Base-by-base conservation (phyloP, 768 basidiomycete species). In the Kwoniella dejecticola region DNA sequence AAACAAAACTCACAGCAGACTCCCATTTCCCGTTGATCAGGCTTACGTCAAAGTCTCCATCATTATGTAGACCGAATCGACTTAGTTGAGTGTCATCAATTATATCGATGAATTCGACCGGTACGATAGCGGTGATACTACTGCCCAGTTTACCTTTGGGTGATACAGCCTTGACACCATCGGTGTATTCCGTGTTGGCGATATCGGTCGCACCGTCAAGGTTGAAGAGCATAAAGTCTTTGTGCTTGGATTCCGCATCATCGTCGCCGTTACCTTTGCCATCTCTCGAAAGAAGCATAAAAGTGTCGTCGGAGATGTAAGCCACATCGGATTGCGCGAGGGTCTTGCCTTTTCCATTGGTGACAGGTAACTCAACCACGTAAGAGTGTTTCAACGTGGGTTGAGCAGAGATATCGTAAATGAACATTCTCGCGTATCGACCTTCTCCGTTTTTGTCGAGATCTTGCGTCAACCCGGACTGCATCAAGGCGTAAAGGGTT, bases 21-120 rank as follows among this genome's bases (percentile, higher is more conserved):
- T 88, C 87, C 86, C 86, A 88, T 77, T 88, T 88, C 0, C 82
- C 83, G 62, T 83, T 82, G 49, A 88, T 83, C n/a, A 87, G 80
- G 0, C 82, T 84, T 31, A 79, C 62, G 62, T 86, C 83, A 55
- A 67, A 67, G 30, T 58, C 68, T 17, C 68, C 64, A 40, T 62
- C 70, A 44, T 77, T 77, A 33, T 87, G 86, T 19, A 88, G 77
- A 8, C 87, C 87, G 63, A 88, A 88, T 38, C 85, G 75, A 2
- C 80, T 83, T 1, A 89, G 81, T 69, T 87, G 83, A 10, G 77
- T 79, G 6, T 80, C 72, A 64, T 88, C 83, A 40, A 86, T 78
- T 26, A 82, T 82, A 74, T 83, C 80, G 21, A 88, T 83, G 68
- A 88, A 89, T 1, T 82, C 75, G 0, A 83, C 80, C 62, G 87